Base-by-base conservation (phyloP, 768 basidiomycete species). In the Hysterangium stoloniferum region DNA sequence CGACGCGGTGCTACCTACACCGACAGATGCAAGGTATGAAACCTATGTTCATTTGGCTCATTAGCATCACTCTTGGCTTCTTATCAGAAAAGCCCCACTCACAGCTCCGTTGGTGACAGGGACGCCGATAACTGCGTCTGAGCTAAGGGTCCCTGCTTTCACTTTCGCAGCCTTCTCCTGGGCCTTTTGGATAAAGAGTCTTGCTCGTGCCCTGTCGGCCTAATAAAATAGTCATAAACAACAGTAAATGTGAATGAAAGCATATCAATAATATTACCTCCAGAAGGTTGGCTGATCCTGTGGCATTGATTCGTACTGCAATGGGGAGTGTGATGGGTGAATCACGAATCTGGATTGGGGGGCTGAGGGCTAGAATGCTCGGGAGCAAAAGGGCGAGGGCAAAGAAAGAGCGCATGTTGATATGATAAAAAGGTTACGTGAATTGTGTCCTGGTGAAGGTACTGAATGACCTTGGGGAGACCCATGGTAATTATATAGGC, bases 301-400 rank as follows among this genome's bases (percentile, higher is more conserved):
- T 76, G 54, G 69, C 53, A 63, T 81, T 80, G 59, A 80, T 57
- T 49, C 69, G 67, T 59, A 74, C 74, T n/a, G 79, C 72, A 38
- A 84, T 61, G n/a, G 76, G 68, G 19, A 84, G 61, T 4, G 71
- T 71, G 44, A 78, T 64, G 25, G 61, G 64, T 7, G 69, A 65
- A 50, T 66, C 59, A 50, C 68, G 64, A 29, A 78, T 60, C 32
- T 42, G 49, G 40, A 74, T 22, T 4, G 46, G 46, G n/a, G n/a
- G n/a, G n/a, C n/a, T n/a, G n/a, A n/a, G n/a, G n/a, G n/a, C n/a
- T n/a, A n/a, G n/a, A n/a, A n/a, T n/a, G n/a, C n/a, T n/a, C n/a
- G n/a, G n/a, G n/a, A n/a, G n/a, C n/a, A n/a, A n/a, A n/a, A n/a
- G n/a, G n/a, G n/a, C n/a, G n/a, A n/a, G n/a, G n/a, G n/a, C n/a